Base-by-base conservation (phyloP, 768 basidiomycete genomes). In the Zangia roseola region DNA sequence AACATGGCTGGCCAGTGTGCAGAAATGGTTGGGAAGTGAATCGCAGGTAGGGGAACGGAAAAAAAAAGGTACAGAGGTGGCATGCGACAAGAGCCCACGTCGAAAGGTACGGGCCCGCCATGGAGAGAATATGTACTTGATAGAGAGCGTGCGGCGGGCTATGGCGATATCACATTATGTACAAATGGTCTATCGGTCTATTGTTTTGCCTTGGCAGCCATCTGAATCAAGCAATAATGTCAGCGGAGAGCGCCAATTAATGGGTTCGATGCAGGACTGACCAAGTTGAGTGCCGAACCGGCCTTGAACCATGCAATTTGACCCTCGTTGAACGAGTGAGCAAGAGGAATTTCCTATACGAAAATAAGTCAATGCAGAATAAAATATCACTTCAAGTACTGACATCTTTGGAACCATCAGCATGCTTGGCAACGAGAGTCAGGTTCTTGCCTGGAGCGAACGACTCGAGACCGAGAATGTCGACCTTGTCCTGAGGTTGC, bases 261-360 rank as follows among this genome's bases (percentile, higher is more conserved):
- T 26, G 26, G 26, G n/a, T n/a, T 19, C 13, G 19, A 13, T 19
- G 35, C 17, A 74, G 8, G 3, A 76, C 81, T 33, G 57, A 91
- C 87, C 72, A 93, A 64, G 79, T 94, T 94, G 45, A 95, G 82
- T 16, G 92, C 91, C 57, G 89, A 92, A 35, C 95, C 95, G 61
- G 93, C 93, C 80, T 94, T 94, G 85, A 97, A 97, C 94, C 95
- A 97, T 60, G 82, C 91, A 64, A 97, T 94, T 73, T 97, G 94
- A 40, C 92, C 92, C 71, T 92, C 87, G 67, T 98, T 97, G 80
- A 97, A 97, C 12, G 91, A 89, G 71, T 97, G 93, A 21, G 91
- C 89, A 52, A 94, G 84, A 19, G 79, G 40, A 57, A 95, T 77
- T 63, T 89, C 79, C 77, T 84, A 53, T 53, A n/a, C 28, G 30